Conservation (phyloP, 192 early-diverging fungal species). For the Chytriomyces sp. region DNA sequence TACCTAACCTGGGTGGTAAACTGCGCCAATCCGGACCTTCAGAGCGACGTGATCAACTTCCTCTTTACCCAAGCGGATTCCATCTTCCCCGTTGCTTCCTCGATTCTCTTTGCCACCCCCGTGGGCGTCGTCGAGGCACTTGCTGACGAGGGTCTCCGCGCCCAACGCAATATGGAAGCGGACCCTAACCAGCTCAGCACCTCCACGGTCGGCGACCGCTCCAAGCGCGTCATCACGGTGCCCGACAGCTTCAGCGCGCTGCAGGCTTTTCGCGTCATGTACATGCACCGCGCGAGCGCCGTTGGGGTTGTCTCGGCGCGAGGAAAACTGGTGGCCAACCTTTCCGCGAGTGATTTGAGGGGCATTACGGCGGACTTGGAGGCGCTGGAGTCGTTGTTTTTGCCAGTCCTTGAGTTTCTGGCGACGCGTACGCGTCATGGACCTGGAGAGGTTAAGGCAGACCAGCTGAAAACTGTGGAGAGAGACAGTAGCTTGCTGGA, state of each 20-base stretch:
- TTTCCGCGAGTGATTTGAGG: constrained; percentile 74
- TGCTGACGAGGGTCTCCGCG: neutral
- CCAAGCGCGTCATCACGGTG: constrained; percentile 41
- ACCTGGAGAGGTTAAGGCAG: constrained; percentile 56
- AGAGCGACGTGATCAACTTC: constrained; percentile 41
- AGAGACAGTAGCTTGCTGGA: constrained; percentile 45
- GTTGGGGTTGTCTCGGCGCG: constrained; percentile 55
- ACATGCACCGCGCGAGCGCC: constrained; percentile 52
- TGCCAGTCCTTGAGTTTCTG: constrained; percentile 69
- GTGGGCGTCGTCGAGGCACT: constrained; percentile 14
- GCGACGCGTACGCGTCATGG: constrained; percentile 42
- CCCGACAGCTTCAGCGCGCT: constrained; percentile 40
- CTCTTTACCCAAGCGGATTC: constrained; percentile 23
- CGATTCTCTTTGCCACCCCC: constrained; percentile 13
- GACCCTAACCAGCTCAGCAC: constrained; percentile 22
- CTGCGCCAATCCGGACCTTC: neutral
- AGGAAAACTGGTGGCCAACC: constrained; percentile 62
- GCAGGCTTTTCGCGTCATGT: constrained; percentile 48
- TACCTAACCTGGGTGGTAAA: neutral
- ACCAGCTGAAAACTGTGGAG: constrained; percentile 45
- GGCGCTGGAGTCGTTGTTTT: constrained; percentile 56
- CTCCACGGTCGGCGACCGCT: neutral
- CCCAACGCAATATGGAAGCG: neutral
- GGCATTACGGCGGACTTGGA: constrained; percentile 58
- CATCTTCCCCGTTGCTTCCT: constrained; percentile 17